Evolutionary conservation across 768 basidiomycete species (phyloP).

Genomic region (Suillus placidus): DNA sequence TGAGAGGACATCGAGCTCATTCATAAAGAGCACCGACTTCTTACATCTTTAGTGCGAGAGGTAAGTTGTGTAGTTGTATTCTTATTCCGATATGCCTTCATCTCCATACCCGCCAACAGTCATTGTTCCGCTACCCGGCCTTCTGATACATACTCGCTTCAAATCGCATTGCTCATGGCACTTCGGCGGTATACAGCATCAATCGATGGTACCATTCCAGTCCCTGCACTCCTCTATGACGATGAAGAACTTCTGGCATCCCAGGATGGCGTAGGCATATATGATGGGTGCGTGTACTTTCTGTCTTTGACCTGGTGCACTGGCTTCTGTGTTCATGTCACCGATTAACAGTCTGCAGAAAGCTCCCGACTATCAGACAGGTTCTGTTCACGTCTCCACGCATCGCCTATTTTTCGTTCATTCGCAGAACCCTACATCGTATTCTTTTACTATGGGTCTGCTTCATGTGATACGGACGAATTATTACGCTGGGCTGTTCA

Average conservation of each 20-base stretch:
- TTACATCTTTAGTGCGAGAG: neutral
- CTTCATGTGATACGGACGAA: conserved; percentile 73
- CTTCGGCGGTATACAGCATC: conserved; percentile 56
- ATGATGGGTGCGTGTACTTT: conserved; percentile 73
- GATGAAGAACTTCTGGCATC: conserved; percentile 77
- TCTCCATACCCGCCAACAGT: neutral
- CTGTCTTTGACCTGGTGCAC: conserved; percentile 5
- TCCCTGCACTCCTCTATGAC: conserved; percentile 73
- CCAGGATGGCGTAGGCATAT: conserved; percentile 86
- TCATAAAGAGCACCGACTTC: neutral
- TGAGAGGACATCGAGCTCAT: conserved; percentile 4
- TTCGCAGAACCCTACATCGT: conserved; percentile 43
- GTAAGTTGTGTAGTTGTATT: neutral
- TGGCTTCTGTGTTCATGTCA: conserved; percentile 20
- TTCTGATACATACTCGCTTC: conserved; percentile 2
- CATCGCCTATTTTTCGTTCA: conserved; percentile 88
- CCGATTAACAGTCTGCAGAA: conserved; percentile 70
- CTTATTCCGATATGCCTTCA: neutral
- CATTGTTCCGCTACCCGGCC: neutral
- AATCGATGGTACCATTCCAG: conserved; percentile 78
- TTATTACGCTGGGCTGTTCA: conserved; percentile 88
- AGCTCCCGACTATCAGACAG: conserved; percentile 74
- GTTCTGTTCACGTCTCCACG: conserved; percentile 72
- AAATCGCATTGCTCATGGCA: conserved; percentile 40
- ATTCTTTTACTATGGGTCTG: conserved; percentile 74